phyloP scores from a whole-genome alignment of 1,284 basidiomycete species.

The Rhodotorula sp. region DNA sequence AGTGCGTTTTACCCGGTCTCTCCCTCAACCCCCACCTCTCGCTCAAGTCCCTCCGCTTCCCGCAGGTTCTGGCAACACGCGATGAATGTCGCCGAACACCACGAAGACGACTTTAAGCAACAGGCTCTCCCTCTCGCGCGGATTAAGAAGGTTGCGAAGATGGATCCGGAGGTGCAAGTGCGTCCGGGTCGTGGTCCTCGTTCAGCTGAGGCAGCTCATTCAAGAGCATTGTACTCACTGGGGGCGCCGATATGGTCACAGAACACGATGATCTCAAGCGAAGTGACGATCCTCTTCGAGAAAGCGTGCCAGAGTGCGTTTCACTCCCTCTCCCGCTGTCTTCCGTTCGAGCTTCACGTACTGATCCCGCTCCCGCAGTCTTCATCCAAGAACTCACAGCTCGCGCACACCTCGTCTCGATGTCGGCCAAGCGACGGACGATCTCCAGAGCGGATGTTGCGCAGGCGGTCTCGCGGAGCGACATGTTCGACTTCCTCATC shows the following conservation, averaged over 20 bases:
- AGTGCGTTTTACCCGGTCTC: background rate
- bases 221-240: background rate
- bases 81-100: constrained; percentile 71
- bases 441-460: constrained; percentile 86
- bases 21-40: background rate
- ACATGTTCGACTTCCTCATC: constrained; percentile 50
- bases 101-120: constrained; percentile 77
- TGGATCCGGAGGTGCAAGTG: constrained; percentile 91
- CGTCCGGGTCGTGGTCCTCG: constrained; percentile 40
- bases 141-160: constrained; percentile 98
- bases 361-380: constrained; percentile 55
- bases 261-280: constrained; percentile 86
- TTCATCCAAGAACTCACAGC: constrained; percentile 93
- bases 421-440: constrained; percentile 86
- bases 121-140: constrained; percentile 81
- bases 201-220: too few relatives aligned
- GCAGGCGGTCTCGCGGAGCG: constrained; percentile 80
- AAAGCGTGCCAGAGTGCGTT: constrained; percentile 91
- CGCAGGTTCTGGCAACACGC: constrained; percentile 73
- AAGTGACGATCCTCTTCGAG: constrained; percentile 92
- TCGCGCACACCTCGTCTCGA: constrained; percentile 87
- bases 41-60: background rate
- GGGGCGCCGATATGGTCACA: background rate
- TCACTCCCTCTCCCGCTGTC: background rate
- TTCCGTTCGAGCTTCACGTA: background rate